Evolutionary conservation across 192 early-diverging fungal species (phyloP), one percentile per base, ranked within the genome.

Genomic region (Gamsiella multidivaricata): DNA sequence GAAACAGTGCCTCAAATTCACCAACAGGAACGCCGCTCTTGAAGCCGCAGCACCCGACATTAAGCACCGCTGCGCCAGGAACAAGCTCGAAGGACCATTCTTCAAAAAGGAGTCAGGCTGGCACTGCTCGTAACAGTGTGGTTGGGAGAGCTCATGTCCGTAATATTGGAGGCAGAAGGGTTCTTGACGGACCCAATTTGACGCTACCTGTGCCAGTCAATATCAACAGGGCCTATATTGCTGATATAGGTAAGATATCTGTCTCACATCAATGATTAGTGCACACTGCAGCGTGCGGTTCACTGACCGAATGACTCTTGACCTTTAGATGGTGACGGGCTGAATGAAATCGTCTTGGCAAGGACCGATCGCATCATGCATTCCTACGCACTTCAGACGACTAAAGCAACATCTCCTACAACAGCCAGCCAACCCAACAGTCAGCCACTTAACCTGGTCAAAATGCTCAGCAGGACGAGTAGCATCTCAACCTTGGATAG

Each of bases 361-460:
- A 82, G 87, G 23, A 88, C 87, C 22, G 87, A 88, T 63, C 79
- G 85, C 3, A 85, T 88, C 28, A 42, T 88, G 36, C 85, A 88
- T 54, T 78, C 83, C 3, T 85, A 85, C 47, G 52, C 78, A 36
- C 64, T 86, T 5, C 75, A 85, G 36, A 42, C 37, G 0, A 51
- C 46, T 22, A 70, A 65, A 32, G 22, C 54, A 17, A 4, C 45
- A 5, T 70, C 68, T 0, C 61, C 46, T 8, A 70, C 70, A 32
- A 28, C 50, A 26, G 46, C 9, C 14, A 23, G 29, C 3, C 54
- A 63, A 17, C 53, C 60, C 46, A 68, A 25, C 11, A 66, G 61
- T 33, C 73, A 68, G 29, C 64, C 65, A 1, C 47, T 62, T 5
- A 78, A 53, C 23, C 34, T 78, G 10, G 54, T 52, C 22, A 78